Evolutionary conservation across 2,329 filamentous ascomycete species (phyloP).

Genomic region (Bertia moriformis): DNA sequence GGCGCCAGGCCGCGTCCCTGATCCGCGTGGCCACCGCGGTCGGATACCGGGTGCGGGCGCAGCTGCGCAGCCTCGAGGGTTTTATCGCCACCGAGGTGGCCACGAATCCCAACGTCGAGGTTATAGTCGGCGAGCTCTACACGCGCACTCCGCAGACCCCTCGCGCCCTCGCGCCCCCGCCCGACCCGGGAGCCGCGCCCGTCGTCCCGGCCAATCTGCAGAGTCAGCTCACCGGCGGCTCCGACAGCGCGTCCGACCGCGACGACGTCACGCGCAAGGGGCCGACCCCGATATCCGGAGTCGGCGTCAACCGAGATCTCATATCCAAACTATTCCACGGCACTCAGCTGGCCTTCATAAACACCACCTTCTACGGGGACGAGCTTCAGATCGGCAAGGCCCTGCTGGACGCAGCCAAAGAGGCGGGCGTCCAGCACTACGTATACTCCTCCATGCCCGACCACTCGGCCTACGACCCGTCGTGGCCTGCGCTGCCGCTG

Average conservation of each 20-base stretch:
- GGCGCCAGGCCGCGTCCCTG: constrained; percentile 86
- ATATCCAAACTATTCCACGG: constrained; percentile 69
- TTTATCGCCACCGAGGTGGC: constrained; percentile 79
- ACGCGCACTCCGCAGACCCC: no score
- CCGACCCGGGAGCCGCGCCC: background rate
- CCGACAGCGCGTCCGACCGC: constrained; percentile 21
- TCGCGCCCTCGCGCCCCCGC: no score
- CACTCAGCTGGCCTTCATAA: constrained; percentile 85
- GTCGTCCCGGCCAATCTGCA: background rate
- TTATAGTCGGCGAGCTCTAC: constrained; percentile 51
- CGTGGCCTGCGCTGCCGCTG: constrained; percentile 72
- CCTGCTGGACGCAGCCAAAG: constrained; percentile 77
- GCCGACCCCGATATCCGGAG: constrained; percentile 33
- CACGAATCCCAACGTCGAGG: constrained; percentile 60
- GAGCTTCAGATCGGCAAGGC: constrained; percentile 80
- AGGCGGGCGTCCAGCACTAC: constrained; percentile 73
- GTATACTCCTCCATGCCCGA: constrained; percentile 97
- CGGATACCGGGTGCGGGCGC: constrained; percentile 83
- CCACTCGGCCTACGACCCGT: constrained; percentile 62
- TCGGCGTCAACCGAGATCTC: constrained; percentile 57
- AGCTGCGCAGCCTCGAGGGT: constrained; percentile 74
- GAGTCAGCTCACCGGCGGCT: background rate
- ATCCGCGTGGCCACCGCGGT: constrained; percentile 88
- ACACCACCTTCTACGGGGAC: constrained; percentile 93
- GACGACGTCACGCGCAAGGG: constrained; percentile 56